A percentile compares a stretch with the other conserved stretches of the same genome.
phyloP scores from a whole-genome alignment of 2,329 filamentous ascomycete genomes.

The Biscogniauxia sp. region DNA sequence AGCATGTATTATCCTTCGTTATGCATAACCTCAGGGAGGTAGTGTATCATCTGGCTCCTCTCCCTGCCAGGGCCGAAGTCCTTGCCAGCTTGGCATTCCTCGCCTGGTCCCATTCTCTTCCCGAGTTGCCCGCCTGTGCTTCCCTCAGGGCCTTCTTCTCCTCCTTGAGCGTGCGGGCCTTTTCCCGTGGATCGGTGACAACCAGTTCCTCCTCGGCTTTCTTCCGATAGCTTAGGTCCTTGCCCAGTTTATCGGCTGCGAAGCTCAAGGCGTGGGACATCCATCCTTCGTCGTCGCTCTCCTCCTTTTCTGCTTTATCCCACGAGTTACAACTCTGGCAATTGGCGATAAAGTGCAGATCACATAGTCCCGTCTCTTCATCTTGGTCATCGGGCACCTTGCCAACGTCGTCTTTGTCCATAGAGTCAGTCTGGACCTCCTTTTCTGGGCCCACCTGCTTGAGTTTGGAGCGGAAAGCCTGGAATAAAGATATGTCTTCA shows the following conservation, averaged over 20 bases:
- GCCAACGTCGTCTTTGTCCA: slow-evolving; percentile 24
- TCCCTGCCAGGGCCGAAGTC: slow-evolving; percentile 51
- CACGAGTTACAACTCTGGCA: slow-evolving; percentile 89
- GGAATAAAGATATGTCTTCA: slow-evolving; percentile 69
- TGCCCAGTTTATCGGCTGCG: slow-evolving; percentile 84
- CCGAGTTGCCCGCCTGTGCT: slow-evolving; percentile 46
- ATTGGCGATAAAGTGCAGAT: slow-evolving; percentile 92
- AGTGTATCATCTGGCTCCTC: slow-evolving; percentile 42
- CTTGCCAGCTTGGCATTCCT: slow-evolving; percentile 56
- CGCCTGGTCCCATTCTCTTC: slow-evolving; percentile 59
- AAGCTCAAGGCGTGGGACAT: slow-evolving; percentile 84
- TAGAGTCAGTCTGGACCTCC: slow-evolving; percentile 18
- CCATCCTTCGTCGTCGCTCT: slow-evolving; percentile 70
- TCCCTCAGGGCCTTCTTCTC: slow-evolving; percentile 61
- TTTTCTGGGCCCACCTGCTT: slow-evolving; percentile 48
- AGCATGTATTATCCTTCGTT: not conserved
- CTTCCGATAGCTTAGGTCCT: slow-evolving; percentile 85
- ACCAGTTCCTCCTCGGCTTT: slow-evolving; percentile 89
- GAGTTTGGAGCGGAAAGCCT: slow-evolving; percentile 76
- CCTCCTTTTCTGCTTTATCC: slow-evolving; percentile 58
- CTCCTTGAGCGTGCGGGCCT: slow-evolving; percentile 69
- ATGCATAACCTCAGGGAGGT: not conserved
- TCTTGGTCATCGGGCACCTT: slow-evolving; percentile 43
- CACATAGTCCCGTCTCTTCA: slow-evolving; percentile 76
- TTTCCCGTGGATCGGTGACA: slow-evolving; percentile 89